Base-by-base conservation (phyloP, 2,329 filamentous ascomycete species). In the Arthrobotrys conoides region DNA sequence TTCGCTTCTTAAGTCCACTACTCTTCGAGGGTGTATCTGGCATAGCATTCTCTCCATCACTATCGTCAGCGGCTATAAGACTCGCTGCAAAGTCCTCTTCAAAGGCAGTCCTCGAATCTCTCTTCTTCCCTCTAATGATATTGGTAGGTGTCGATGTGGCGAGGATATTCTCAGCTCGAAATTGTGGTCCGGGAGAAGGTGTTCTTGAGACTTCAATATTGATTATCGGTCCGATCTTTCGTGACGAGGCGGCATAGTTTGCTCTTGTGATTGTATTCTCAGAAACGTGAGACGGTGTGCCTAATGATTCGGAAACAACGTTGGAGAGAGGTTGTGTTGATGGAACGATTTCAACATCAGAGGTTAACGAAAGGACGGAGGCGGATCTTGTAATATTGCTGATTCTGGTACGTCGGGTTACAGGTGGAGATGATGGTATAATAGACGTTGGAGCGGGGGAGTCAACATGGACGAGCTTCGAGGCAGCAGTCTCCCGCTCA, bases 41-140 rank as follows among this genome's bases (percentile, higher is more conserved):
- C 46, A 59, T 16, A 12, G 38, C 59, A 66, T 49, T 61, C 12
- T 69, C 67, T 20, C 41, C 59, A 33, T 67, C 61, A n/a, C 36
- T 44, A 24, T 68, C 67, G 12, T 71, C 68, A 16, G 73, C 68
- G 38, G 73, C 73, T 38, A 71, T 51, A 18, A 78, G 38, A 41
- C 68, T 72, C 38, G 67, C 68, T 24, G 73, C 73, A 14, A 71
- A 72, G 30, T 78, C 73, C 30, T 78, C 73, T 18, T 78, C 73
- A 41, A 78, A 78, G 14, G 73, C 73, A n/a, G 64, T 72, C 22
- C 55, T 72, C 8, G 73, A 78, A 61, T 78, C 64, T n/a, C 73
- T 63, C 38, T 78, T 78, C 48, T 68, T 67, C 3, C 73, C 68
- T 51, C 68, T 49, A 10, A 61, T 59, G 5, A 59, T 61, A 14